A percentile compares a stretch with the other conserved stretches of the same genome.
These are phyloP conservation scores for Mycena sp. DNA, from an alignment of 1,284 basidiomycete species.

Conservation along the genomic window DNA sequence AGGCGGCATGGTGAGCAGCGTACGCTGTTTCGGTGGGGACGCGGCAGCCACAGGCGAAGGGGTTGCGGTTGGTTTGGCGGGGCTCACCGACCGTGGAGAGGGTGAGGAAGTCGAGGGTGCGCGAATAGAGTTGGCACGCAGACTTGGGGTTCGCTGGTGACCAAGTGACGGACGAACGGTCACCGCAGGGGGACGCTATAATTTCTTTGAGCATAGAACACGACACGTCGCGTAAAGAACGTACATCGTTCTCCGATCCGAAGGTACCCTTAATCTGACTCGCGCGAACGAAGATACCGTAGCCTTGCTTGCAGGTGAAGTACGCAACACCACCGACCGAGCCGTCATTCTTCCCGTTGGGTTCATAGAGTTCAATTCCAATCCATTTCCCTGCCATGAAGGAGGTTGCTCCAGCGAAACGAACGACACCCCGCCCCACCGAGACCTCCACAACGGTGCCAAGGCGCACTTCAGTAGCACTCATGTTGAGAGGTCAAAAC, in stretches of 20 bases:
- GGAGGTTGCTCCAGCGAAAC: constrained; percentile 87
- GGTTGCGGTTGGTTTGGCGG: constrained; percentile 47
- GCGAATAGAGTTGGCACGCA: constrained; percentile 27
- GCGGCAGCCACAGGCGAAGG: constrained; percentile 31
- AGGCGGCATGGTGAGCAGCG: constrained; percentile 34
- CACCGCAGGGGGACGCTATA: constrained; percentile 21
- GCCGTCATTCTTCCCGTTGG: constrained; percentile 96
- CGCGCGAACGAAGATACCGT: constrained; percentile 93
- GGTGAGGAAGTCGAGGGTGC: constrained; percentile 45
- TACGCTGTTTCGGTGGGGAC: constrained; percentile 33
- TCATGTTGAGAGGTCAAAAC: too few species aligned
- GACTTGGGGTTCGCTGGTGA: constrained; percentile 29
- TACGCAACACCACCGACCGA: constrained; percentile 86
- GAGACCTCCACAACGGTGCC: constrained; percentile 80
- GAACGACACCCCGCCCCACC: constrained; percentile 84
- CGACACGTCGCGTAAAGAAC: neutral
- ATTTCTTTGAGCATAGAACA: neutral
- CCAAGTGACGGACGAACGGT: constrained; percentile 19
- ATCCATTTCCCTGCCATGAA: constrained; percentile 96
- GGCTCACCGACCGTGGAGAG: constrained; percentile 57
- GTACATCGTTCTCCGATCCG: constrained; percentile 51
- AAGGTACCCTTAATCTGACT: constrained; percentile 82
- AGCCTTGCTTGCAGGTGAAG: constrained; percentile 80
- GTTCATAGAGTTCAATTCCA: constrained; percentile 87
- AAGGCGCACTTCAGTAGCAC: constrained; percentile 50